Base-by-base conservation (phyloP, 805 yeast species). In the Pichia ethanolica region DNA sequence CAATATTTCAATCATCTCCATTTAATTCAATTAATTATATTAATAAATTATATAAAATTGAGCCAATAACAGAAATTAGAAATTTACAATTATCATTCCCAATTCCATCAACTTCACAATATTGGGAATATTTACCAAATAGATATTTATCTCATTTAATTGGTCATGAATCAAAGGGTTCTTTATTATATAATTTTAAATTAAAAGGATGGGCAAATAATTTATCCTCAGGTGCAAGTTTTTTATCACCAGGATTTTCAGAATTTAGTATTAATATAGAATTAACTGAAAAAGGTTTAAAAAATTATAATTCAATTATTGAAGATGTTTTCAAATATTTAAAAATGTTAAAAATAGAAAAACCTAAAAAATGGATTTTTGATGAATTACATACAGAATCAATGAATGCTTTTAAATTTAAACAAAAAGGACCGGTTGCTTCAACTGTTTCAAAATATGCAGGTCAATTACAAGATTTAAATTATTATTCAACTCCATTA, bases 141-240 rank as follows among this genome's bases (percentile, higher is more conserved):
- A 78, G 75, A 49, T 86, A 89, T 65, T 76, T 71, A 56, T 79
- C 90, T 25, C 97, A 93, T 64, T 71, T 93, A 47, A 69, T 91
- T 44, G 98, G 98, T 39, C 98, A 91, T 65, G 99, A 91, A 69
- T 86, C 93, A 44, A 74, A 82, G 44, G 98, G 98, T 2, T 89
- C 97, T 2, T 64, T 91, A 20, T 71, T 89, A 35, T 77, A 82
- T 49, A 75, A 73, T 55, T 75, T 91, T 56, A 91, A 89, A 67
- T 63, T 69, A 35, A 70, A 76, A 54, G 86, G 90, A 12, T 86
- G 90, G 89, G 96, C 91, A 7, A 84, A 79, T 56, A 83, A 78
- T 14, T 72, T 91, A 46, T 79, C 89, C 36, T 81, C 89, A 35
- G 96, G 96, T 8, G 74, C 79, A 39, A 74, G 79, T 56, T 75